Base-by-base conservation (phyloP, 2,329 filamentous ascomycete species). In the Ascochyta pisi region DNA sequence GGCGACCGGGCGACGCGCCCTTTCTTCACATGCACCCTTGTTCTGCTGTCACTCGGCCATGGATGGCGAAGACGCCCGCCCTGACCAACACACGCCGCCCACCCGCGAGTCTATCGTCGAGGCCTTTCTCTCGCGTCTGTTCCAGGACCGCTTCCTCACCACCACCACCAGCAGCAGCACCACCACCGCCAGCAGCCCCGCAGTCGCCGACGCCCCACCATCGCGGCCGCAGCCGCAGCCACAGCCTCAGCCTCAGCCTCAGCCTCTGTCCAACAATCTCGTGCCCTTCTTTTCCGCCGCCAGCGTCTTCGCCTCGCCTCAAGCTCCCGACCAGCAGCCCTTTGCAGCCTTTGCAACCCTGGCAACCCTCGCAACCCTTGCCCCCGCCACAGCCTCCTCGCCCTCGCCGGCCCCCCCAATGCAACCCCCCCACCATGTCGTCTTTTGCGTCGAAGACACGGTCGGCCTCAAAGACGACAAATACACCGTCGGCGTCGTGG, bases 401-500 rank as follows among this genome's bases (percentile, higher is more conserved):
- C 23, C 10, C 22, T 3, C 45, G 19, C 35, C 33, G 19, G 24
- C 52, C 26, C 44, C 48, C 29, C 61, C 46, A 50, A 60, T 63
- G 61, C 61, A 56, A 49, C 57, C 45, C 60, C 54, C 57, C 50
- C 47, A 60, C 57, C 35, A 66, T 52, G 65, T 65, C 63, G 65
- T 67, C 54, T 73, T 77, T 57, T 77, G 72, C 62, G 64, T 70
- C 62, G 76, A 79, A 61, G 79, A 81, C 63, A 77, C 76, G 40
- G 74, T 78, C 54, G 71, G 70, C 47, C 71, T 79, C 43, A 75
- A 71, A 42, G 60, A 65, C 56, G 73, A 79, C 68, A 67, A 63
- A 34, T 66, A 67, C 60, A 70, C 74, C 54, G 68, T 82, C 27
- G 82, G 79, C 40, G 74, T 79, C 16, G 74, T 83, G 8, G 79